phyloP scores from a whole-genome alignment of 176 grass and related monocot genomes.

The Ananas comosus region DNA sequence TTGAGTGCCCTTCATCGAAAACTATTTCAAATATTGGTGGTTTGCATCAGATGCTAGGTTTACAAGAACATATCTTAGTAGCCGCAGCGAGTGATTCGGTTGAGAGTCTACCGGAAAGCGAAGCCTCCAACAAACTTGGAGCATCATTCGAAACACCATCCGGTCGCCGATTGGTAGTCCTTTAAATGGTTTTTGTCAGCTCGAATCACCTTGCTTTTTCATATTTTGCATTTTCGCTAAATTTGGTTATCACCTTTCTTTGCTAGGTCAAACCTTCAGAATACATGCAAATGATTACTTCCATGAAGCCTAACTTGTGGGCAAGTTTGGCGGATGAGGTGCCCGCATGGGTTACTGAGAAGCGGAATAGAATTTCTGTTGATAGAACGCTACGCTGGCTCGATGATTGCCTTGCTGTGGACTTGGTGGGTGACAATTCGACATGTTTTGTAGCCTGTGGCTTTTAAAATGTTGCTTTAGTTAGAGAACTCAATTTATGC shows the following conservation, averaged over 20 bases:
- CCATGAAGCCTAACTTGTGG: conserved; percentile 73
- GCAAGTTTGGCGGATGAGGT: conserved; percentile 87
- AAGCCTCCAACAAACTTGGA: conserved; percentile 58
- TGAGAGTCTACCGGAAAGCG: conserved; percentile 66
- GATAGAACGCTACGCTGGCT: conserved; percentile 89
- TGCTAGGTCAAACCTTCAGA: conserved; percentile 64
- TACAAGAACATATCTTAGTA: conserved; percentile 61
- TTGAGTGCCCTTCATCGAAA: conserved; percentile 49
- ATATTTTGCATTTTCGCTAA: conserved; percentile 2
- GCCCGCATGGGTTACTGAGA: conserved; percentile 77
- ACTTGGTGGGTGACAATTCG: conserved; percentile 33
- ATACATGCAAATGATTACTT: conserved; percentile 82
- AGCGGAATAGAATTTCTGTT: conserved; percentile 76
- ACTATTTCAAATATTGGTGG: conserved; percentile 65
- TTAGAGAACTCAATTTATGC: neutral
- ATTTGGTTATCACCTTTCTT: neutral
- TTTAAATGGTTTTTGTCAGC: neutral
- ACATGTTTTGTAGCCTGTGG: neutral
- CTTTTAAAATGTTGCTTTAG: neutral
- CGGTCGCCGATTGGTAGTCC: conserved; percentile 62
- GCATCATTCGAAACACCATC: conserved; percentile 81
- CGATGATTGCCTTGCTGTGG: conserved; percentile 68
- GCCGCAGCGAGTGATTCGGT: conserved; percentile 73
- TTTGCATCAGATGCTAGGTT: conserved; percentile 59
- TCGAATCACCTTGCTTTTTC: neutral